phyloP scores from a whole-genome alignment of 2,329 filamentous ascomycete genomes.

The Aspergillus sp. region DNA sequence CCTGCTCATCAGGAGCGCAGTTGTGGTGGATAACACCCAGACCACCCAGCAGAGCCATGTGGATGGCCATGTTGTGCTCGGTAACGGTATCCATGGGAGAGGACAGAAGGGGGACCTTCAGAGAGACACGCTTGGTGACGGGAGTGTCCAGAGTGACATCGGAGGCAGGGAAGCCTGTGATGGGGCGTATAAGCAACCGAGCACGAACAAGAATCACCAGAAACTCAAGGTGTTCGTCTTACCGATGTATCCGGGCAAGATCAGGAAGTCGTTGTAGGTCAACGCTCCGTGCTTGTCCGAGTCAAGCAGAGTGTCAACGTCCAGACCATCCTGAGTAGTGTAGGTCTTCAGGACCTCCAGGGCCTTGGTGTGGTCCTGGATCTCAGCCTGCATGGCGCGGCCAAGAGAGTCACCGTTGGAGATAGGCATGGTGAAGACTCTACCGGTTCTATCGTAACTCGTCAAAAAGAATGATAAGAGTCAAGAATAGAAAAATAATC shows the following conservation, averaged over 20 bases:
- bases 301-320: conserved; percentile 83
- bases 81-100: conserved; percentile 99
- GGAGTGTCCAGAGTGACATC: conserved; percentile 86
- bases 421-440: conserved; percentile 65
- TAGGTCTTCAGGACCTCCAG: conserved; percentile 79
- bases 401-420: conserved; percentile 64
- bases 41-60: conserved; percentile 64
- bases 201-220: conserved; percentile 11
- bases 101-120: conserved; percentile 96
- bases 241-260: conserved; percentile 95
- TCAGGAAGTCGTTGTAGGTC: conserved; percentile 98
- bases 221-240: conserved; percentile 29
- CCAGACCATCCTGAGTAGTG: conserved; percentile 77
- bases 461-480: conserved; percentile 22
- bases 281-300: conserved; percentile 89
- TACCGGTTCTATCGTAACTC: conserved; percentile 30
- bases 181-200: conserved; percentile 24
- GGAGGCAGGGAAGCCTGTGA: conserved; percentile 79
- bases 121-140: conserved; percentile 89
- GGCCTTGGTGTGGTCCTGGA: conserved; percentile 74
- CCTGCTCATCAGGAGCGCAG: conserved; percentile 95
- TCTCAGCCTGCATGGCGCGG: conserved; percentile 53
- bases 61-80: conserved; percentile 98
- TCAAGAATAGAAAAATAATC: conserved; percentile 38
- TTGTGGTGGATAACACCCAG: conserved; percentile 96